Conservation (phyloP, 2,329 filamentous ascomycete genomes). For the Cercospora janseana region DNA sequence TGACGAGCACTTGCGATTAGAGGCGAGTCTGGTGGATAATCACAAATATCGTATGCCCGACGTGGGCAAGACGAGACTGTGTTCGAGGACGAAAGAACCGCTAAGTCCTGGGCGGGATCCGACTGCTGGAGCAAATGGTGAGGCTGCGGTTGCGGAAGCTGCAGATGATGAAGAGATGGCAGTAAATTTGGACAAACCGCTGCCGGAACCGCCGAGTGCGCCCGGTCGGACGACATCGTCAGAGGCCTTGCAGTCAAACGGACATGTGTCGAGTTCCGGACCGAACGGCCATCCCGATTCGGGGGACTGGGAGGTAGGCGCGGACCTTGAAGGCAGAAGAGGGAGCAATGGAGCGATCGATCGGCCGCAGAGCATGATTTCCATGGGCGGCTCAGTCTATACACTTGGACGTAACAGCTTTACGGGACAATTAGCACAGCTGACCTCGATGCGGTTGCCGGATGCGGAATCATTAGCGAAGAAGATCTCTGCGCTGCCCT, state of each 20-base stretch:
- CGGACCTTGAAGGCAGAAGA: slow-evolving; percentile 39
- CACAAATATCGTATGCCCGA: slow-evolving; percentile 74
- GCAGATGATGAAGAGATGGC: slow-evolving; percentile 11
- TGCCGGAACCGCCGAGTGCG: slow-evolving; percentile 23
- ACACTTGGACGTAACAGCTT: slow-evolving; percentile 90
- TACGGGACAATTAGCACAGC: slow-evolving; percentile 84
- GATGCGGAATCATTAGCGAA: slow-evolving; percentile 79
- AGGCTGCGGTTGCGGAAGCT: neutral
- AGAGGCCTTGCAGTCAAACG: slow-evolving; percentile 11
- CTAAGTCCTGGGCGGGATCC: slow-evolving; percentile 30
- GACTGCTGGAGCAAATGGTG: slow-evolving; percentile 34
- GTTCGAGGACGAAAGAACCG: slow-evolving; percentile 35
- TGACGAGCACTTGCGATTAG: slow-evolving; percentile 47
- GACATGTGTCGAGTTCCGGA: neutral
- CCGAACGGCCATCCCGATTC: slow-evolving; percentile 15
- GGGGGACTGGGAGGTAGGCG: slow-evolving; percentile 17
- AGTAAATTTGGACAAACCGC: slow-evolving; percentile 11
- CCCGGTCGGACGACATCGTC: slow-evolving; percentile 9
- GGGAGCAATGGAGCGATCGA: slow-evolving; percentile 58
- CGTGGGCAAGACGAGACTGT: slow-evolving; percentile 58
- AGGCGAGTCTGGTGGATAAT: slow-evolving; percentile 57
- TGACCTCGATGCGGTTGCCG: slow-evolving; percentile 86
- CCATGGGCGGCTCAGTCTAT: slow-evolving; percentile 81
- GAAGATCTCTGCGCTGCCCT: slow-evolving; percentile 80
- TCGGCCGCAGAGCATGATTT: slow-evolving; percentile 53